Conservation (phyloP, 1,139 yeast genomes). For the Saccharomyces hybrid region DNA sequence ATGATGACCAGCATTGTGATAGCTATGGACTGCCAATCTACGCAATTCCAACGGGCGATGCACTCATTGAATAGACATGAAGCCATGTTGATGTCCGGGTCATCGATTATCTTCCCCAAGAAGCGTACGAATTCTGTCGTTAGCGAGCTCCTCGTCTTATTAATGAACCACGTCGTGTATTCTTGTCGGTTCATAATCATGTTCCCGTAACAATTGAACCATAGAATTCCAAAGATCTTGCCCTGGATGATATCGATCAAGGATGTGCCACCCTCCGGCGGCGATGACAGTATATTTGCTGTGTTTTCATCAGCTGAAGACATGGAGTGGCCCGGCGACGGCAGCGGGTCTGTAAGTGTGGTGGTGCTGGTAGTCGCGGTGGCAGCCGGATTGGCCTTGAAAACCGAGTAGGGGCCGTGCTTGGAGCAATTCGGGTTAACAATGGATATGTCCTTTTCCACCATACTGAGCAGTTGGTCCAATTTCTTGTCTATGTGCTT, state of each 20-base stretch:
- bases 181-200: conserved; percentile 12
- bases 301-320: background rate
- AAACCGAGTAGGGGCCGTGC: background rate
- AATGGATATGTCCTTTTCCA: conserved; percentile 12
- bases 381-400: background rate
- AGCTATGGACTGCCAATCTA: conserved; percentile 10
- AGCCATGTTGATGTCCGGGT: conserved; percentile 5
- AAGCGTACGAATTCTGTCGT: conserved; percentile 7
- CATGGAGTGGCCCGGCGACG: background rate
- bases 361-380: too few relatives aligned
- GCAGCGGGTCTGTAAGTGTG: background rate
- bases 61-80: conserved; percentile 5
- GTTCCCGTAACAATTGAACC: conserved; percentile 14
- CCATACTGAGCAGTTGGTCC: conserved; percentile 11
- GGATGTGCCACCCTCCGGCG: background rate
- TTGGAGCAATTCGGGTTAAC: background rate
- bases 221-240: conserved; percentile 9
- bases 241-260: conserved; percentile 7
- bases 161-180: conserved; percentile 15
- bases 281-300: background rate
- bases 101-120: conserved; percentile 9
- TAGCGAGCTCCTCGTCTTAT: conserved; percentile 9
- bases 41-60: conserved; percentile 3
- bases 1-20: conserved; percentile 6
- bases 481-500: conserved; percentile 19